Conservation (phyloP, 2,329 filamentous ascomycete genomes). For the Tothia fuscella region DNA sequence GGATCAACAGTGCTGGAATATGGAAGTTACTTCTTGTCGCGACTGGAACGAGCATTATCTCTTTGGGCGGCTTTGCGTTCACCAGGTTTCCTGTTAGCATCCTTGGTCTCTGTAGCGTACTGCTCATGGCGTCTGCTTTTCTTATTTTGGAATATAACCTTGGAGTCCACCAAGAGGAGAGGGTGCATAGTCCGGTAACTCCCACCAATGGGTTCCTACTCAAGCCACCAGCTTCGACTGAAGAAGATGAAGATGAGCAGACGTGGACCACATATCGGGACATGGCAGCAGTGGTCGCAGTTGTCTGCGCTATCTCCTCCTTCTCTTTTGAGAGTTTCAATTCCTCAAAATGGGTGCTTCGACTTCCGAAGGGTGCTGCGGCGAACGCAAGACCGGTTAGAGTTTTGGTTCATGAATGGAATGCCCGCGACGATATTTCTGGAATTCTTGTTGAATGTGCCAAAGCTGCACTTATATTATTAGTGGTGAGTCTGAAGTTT, state of each 20-base stretch:
- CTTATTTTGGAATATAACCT: constrained; percentile 27
- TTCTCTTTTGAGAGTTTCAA: constrained; percentile 8
- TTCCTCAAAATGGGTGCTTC: constrained; percentile 1
- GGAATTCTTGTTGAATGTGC: neutral
- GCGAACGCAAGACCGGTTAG: too few relatives aligned
- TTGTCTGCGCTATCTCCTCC: constrained; percentile 1
- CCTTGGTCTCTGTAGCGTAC: constrained; percentile 30
- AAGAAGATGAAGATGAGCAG: constrained; percentile 3
- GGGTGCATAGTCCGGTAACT: constrained; percentile 8
- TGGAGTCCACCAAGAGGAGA: neutral
- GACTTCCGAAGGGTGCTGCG: too few relatives aligned
- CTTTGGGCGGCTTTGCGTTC: constrained; percentile 22
- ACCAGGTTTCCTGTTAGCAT: constrained; percentile 24
- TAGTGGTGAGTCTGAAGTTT: neutral
- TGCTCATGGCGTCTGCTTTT: constrained; percentile 29
- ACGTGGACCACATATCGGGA: constrained; percentile 17
- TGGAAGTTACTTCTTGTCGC: constrained; percentile 21
- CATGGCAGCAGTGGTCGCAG: constrained; percentile 9
- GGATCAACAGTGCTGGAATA: constrained; percentile 18
- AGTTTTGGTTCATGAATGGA: constrained; percentile 7
- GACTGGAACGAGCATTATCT: constrained; percentile 25
- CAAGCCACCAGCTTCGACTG: neutral
- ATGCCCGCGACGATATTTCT: constrained; percentile 3
- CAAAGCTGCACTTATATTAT: too few relatives aligned
- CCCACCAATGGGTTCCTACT: constrained; percentile 5